Evolutionary conservation across 2,329 filamentous ascomycete species (phyloP), one percentile per base, ranked within the genome.

Genomic region (Trichoderma koningii): DNA sequence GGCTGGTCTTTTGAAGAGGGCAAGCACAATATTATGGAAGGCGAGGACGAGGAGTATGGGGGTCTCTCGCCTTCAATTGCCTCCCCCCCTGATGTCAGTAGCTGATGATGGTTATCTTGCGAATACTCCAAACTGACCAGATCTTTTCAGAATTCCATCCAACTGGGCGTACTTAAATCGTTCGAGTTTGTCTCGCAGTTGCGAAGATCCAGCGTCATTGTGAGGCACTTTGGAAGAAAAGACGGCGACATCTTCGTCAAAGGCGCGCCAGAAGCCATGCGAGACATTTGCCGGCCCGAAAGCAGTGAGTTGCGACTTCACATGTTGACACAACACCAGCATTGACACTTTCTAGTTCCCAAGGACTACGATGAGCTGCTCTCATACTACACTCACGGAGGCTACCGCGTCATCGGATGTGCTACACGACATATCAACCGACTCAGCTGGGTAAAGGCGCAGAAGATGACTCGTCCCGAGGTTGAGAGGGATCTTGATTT

Each of bases 121-220:
- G 28, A 19, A n/a, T 7, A 38, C 10, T 52, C 38, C 26, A n/a
- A 55, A 42, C 60, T 63, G 38, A 63, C 17, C 28, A 5, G 26
- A 21, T 7, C 0, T 6, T 26, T 6, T 65, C 12, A 82, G 76
- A 80, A 79, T 34, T 83, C 87, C 1, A 83, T 96, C 38, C 94
- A 99, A 76, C 86, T 99, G 15, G 94, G 94, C n/a, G 84, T 98
- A 1, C 79, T 98, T 19, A 94, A 92, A 67, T 88, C 88, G 0
- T 99, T 98, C 73, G 95, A 99, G 71, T 99, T 99, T 71, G 90
- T 96, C 7, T 97, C 95, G 1, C 91, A 97, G 55, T 83, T 99
- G 41, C 88, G 95, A 66, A 87, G 95, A 70, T 93, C 95, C 12
- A 98, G 94, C 78, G 95, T 98, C 17, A 85, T 99, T 67, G 93